Evolutionary conservation across 441 rosid genomes (phyloP).

Genomic region (Raphanus hybrid): DNA sequence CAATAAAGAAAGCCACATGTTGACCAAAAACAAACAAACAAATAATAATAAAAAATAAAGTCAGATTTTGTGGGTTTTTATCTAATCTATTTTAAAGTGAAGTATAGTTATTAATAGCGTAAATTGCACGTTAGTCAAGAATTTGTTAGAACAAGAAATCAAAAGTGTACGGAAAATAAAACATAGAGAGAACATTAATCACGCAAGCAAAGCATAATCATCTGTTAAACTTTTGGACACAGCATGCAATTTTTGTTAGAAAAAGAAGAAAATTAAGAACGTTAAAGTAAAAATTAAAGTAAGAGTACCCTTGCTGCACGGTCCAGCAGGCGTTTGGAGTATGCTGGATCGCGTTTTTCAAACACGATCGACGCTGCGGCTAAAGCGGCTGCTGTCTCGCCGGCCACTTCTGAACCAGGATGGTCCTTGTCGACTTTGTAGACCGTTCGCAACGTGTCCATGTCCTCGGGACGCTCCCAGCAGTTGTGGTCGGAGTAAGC

Average conservation of each 20-base stretch:
- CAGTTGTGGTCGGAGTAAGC: conserved; percentile 72
- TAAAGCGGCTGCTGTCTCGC: conserved; percentile 71
- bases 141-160: neutral
- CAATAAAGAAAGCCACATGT: neutral
- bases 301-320: conserved; percentile 53
- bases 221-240: conserved; percentile 1
- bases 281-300: conserved; percentile 35
- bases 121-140: conserved; percentile 1
- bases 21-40: neutral
- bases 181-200: conserved; percentile 10
- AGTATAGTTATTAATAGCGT: neutral
- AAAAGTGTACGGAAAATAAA: conserved; percentile 21
- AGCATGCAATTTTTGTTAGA: conserved; percentile 7
- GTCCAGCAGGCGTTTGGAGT: conserved; percentile 54
- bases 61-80: neutral
- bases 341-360: conserved; percentile 53
- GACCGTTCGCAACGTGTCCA: conserved; percentile 63
- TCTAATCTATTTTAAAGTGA: neutral
- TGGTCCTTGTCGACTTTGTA: conserved; percentile 58
- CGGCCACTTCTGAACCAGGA: conserved; percentile 73
- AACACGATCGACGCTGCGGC: conserved; percentile 72
- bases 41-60: neutral
- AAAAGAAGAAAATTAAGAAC: neutral
- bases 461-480: conserved; percentile 83
- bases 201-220: conserved; percentile 33